phyloP scores from a whole-genome alignment of 1,139 yeast genomes.

The Suhomyces panamericanus region DNA sequence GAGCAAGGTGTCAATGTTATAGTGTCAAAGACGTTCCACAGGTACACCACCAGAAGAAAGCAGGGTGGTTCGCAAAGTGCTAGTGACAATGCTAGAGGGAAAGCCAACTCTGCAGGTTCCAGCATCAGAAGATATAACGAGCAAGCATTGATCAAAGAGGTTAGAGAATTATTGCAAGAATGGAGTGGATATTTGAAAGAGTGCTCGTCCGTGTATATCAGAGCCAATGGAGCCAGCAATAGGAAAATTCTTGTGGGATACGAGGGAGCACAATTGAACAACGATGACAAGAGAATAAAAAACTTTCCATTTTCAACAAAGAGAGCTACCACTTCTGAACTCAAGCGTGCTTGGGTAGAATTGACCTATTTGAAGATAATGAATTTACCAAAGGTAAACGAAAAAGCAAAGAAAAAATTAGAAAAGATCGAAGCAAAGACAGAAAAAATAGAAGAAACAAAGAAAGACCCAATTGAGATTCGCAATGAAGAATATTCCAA shows the following conservation, averaged over 20 bases:
- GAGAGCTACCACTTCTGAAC: constrained; percentile 80
- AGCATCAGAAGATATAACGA: constrained; percentile 87
- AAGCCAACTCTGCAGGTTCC: constrained; percentile 96
- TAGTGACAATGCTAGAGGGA: constrained; percentile 87
- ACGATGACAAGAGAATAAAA: constrained; percentile 58
- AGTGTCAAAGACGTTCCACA: constrained; percentile 83
- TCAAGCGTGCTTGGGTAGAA: constrained; percentile 83
- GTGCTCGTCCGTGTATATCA: constrained; percentile 71
- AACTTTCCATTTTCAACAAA: constrained; percentile 86
- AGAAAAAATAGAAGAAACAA: constrained; percentile 8
- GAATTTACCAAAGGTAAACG: constrained; percentile 54
- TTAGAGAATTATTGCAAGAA: constrained; percentile 59
- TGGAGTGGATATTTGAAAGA: constrained; percentile 64
- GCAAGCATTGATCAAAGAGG: constrained; percentile 74
- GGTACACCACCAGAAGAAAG: constrained; percentile 93
- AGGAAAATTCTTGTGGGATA: constrained; percentile 68
- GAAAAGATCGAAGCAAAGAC: constrained; percentile 6
- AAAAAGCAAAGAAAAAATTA: constrained; percentile 25
- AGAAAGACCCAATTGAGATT: constrained; percentile 34
- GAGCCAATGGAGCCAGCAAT: constrained; percentile 79
- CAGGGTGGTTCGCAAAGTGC: constrained; percentile 98
- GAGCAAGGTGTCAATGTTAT: constrained; percentile 66
- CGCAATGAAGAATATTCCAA: constrained; percentile 42
- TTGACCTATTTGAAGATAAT: constrained; percentile 60
- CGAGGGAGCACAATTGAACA: constrained; percentile 50